phyloP scores from a whole-genome alignment of 768 basidiomycete species.

The Ramaria sp. region DNA sequence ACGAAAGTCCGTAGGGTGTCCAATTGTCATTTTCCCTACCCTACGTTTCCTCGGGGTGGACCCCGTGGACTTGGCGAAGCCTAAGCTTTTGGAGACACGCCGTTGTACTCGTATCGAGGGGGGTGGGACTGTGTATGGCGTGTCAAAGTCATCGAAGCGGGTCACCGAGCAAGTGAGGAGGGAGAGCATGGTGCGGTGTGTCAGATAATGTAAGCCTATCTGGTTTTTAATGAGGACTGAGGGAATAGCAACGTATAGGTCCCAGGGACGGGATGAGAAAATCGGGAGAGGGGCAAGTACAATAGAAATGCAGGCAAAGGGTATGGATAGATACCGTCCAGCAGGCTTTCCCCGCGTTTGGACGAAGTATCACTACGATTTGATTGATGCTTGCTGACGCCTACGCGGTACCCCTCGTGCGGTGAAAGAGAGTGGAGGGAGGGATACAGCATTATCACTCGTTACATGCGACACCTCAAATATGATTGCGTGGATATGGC shows the following conservation, averaged over 20 bases:
- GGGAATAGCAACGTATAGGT: background rate
- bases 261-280: too few relatives aligned
- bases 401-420: too few relatives aligned
- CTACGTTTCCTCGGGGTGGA: background rate
- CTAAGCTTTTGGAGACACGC: conserved; percentile 6
- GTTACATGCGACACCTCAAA: too few relatives aligned
- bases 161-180: conserved; percentile 11
- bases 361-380: too few relatives aligned
- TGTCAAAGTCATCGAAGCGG: conserved; percentile 11
- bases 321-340: too few relatives aligned
- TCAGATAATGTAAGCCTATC: background rate
- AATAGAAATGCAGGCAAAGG: too few relatives aligned
- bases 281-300: too few relatives aligned
- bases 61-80: background rate
- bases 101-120: conserved; percentile 5
- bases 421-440: too few relatives aligned
- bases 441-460: too few relatives aligned
- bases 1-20: conserved; percentile 13
- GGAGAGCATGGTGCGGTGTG: conserved; percentile 10
- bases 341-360: too few relatives aligned
- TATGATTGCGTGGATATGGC: too few relatives aligned
- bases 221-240: background rate
- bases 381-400: too few relatives aligned
- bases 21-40: conserved; percentile 13
- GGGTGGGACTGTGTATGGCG: background rate